Base-by-base conservation (phyloP, 768 basidiomycete species). In the Boletus rubropictus region DNA sequence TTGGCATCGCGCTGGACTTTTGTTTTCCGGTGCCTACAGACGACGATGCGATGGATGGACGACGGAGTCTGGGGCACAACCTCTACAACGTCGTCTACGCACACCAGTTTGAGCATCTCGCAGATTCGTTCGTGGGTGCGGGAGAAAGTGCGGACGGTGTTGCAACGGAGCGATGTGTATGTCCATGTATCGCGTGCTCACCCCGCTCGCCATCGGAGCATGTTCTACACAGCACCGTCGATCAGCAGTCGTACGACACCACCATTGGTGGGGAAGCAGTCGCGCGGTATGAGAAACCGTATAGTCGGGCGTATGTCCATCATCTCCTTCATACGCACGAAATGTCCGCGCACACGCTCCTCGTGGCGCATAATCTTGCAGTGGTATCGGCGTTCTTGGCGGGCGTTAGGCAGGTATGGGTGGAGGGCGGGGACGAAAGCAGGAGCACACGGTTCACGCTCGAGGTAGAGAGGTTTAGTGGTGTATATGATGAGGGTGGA, bases 271-370 rank as follows among this genome's bases (percentile, higher is more conserved):
- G 22, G 9, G 44, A 50, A 39, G 41, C 34, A 7, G 42, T 7
- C 7, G 8, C 5, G 12, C 36, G 15, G 41, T 62, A 64, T 41
- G 60, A 58, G 21, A 67, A 69, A 1, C 64, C 72, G 2, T 70
- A 68, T 52, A 51, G 73, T 5, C 72, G 76, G 12, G 84, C 86
- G 3, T 94, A 93, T 54, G 42, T 90, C 25, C 89, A 94, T 60
- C 90, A 94, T 56, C 77, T 94, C 12, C 69, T 92, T 29, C 82
- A 85, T 42, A 90, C 90, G 6, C 91, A 93, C 64, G 91, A 94
- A 63, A 92, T 94, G 90, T 80, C 83, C 0, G 84, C 88, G 1
- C 88, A 93, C 54, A 60, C 87, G 4, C 63, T 92, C 20, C 76
- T 93, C 15, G 75, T 73, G 10, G 72, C 81, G 66, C 91, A 94